These are phyloP conservation scores for Urochloa ruziziensis DNA, from an alignment of 176 grass and related monocot genomes.

Conservation along the genomic window DNA sequence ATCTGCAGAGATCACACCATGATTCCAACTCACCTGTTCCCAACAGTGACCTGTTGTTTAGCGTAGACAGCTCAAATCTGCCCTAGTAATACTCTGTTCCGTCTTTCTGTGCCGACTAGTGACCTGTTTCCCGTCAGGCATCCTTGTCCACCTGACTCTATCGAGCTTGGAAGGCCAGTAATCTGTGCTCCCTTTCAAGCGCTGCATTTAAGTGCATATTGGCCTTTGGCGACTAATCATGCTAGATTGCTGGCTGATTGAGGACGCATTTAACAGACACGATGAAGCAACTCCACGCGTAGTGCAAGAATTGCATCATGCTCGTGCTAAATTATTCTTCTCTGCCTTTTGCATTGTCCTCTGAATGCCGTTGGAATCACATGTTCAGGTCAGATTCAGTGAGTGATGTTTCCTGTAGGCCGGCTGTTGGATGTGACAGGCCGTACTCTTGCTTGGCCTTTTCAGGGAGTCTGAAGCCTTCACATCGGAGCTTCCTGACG, in stretches of 20 bases:
- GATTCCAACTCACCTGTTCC: constrained; percentile 15
- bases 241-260: background rate
- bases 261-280: background rate
- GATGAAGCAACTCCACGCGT: background rate
- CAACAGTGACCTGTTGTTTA: background rate
- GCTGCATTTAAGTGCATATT: background rate
- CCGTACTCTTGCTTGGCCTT: background rate
- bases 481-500: background rate
- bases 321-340: background rate
- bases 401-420: background rate
- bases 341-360: background rate
- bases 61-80: background rate
- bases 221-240: constrained; percentile 3
- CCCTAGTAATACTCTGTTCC: background rate
- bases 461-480: no score
- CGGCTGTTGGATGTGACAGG: background rate
- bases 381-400: background rate
- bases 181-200: background rate
- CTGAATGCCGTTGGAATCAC: background rate
- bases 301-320: constrained; percentile 19
- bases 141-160: constrained; percentile 8
- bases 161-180: background rate
- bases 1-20: constrained; percentile 6
- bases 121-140: background rate
- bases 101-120: background rate